Evolutionary conservation across 805 yeast genomes (phyloP).

Genomic region (Candida nitratophila): DNA sequence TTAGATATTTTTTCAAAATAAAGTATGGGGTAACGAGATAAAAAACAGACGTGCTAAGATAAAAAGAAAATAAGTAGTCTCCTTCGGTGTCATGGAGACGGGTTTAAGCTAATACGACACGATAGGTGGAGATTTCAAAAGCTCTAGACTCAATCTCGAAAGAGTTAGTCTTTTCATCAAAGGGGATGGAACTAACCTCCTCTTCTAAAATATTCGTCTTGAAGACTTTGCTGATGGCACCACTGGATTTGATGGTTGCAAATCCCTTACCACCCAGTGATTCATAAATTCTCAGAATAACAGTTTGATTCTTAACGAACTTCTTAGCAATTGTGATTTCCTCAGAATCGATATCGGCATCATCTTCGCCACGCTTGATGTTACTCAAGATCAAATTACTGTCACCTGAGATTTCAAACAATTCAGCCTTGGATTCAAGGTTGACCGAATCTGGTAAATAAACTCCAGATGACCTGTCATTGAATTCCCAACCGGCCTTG

Average conservation of each 20-base stretch:
- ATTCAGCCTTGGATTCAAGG: background rate
- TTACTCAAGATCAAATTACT: slow-evolving; percentile 62
- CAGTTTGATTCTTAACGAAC: slow-evolving; percentile 37
- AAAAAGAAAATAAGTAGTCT: too few species aligned
- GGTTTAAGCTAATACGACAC: slow-evolving; percentile 30
- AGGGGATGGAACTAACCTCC: slow-evolving; percentile 32
- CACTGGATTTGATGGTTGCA: slow-evolving; percentile 42
- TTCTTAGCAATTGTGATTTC: slow-evolving; percentile 37
- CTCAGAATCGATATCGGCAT: slow-evolving; percentile 41
- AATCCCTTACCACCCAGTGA: slow-evolving; percentile 72
- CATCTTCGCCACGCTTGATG: slow-evolving; percentile 85
- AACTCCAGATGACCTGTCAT: slow-evolving; percentile 34
- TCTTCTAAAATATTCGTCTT: slow-evolving; percentile 58
- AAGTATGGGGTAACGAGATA: too few species aligned
- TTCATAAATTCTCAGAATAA: slow-evolving; percentile 77
- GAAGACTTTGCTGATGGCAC: slow-evolving; percentile 39
- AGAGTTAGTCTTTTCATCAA: slow-evolving; percentile 21
- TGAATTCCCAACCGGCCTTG: slow-evolving; percentile 71
- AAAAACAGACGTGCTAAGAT: too few species aligned
- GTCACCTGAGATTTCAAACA: slow-evolving; percentile 37
- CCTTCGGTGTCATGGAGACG: too few species aligned
- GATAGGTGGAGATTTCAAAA: slow-evolving; percentile 69
- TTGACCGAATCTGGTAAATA: slow-evolving; percentile 1
- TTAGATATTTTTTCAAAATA: too few species aligned
- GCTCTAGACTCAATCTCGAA: slow-evolving; percentile 48